Base-by-base conservation (phyloP, 768 basidiomycete genomes). In the Phanerochaete carnosa region DNA sequence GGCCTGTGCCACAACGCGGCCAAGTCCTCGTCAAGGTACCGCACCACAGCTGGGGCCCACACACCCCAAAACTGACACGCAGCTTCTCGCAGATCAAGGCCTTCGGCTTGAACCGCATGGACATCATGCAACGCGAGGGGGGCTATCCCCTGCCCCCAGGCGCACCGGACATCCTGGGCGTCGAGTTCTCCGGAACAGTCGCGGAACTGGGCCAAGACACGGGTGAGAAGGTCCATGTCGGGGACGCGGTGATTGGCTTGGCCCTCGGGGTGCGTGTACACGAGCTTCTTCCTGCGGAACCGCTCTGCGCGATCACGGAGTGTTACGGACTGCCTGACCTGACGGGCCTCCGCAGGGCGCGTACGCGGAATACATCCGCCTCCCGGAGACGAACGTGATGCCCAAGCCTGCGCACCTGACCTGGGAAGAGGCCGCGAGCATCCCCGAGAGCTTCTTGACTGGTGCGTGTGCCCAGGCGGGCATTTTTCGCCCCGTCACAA, bases 41-140 rank as follows among this genome's bases (percentile, higher is more conserved):
- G 47, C 77, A 47, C 23, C 2, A 22, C 49, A 28, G 29, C 33
- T 23, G 32, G 51, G 30, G 13, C 15, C 1, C 1, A 28, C 19
- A 7, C 33, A 19, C 6, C 4, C 15, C 19, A 22, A 19, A 55
- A 3, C 30, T 61, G 55, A 23, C n/a, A 13, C 46, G 33, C 9
- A 13, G n/a, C 8, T 26, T 43, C 5, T 5, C 12, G 16, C 63
- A 92, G 89, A 79, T 91, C 68, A 85, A 84, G 71, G 88, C 88
- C 1, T 95, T 95, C 70, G 92, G 92, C n/a, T 74, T 95, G 61
- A 95, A 95, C 73, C 82, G 94, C 30, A 88, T 92, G 92, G 94
- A 95, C 68, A 79, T 93, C 57, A 55, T 64, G 6, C 94, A 92
- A 71, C 83, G 89, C 6, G 79, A 86, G 68, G 90, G 88, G 0